Conservation (phyloP, 768 basidiomycete species). For the Podaxis sp. region DNA sequence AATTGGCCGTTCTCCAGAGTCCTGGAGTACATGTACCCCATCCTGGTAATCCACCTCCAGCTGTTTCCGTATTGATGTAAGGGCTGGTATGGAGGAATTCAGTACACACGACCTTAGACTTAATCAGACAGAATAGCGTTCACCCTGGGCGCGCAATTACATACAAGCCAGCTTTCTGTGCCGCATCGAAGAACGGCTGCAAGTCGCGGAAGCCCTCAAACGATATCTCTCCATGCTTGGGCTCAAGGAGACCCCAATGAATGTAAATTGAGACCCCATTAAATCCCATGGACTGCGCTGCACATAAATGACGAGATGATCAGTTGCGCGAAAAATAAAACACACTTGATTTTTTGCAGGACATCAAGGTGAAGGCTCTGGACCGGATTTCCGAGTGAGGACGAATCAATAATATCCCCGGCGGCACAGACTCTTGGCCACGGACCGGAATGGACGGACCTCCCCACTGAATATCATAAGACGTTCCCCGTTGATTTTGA, state of each 20-base stretch:
- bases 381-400: conserved; percentile 22
- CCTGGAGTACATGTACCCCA: conserved; percentile 50
- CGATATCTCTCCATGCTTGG: conserved; percentile 45
- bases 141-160: conserved; percentile 50
- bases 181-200: conserved; percentile 52
- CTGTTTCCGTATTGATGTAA: conserved; percentile 44
- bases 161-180: conserved; percentile 50
- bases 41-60: conserved; percentile 53
- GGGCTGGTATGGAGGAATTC: conserved; percentile 22
- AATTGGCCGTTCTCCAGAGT: conserved; percentile 38
- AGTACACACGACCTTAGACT: not conserved
- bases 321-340: not conserved
- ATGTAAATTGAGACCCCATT: conserved; percentile 41
- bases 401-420: not conserved
- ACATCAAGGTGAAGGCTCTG: conserved; percentile 39
- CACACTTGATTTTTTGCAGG: conserved; percentile 40
- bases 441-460: conserved; percentile 38
- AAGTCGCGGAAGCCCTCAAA: conserved; percentile 52
- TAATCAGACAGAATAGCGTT: not conserved
- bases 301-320: not conserved
- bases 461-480: conserved; percentile 39
- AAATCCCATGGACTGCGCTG: conserved; percentile 31
- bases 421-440: conserved; percentile 13
- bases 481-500: conserved; percentile 36
- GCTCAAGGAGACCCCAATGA: conserved; percentile 41